phyloP scores from a whole-genome alignment of 768 basidiomycete species.

The Mycena alexandri region DNA sequence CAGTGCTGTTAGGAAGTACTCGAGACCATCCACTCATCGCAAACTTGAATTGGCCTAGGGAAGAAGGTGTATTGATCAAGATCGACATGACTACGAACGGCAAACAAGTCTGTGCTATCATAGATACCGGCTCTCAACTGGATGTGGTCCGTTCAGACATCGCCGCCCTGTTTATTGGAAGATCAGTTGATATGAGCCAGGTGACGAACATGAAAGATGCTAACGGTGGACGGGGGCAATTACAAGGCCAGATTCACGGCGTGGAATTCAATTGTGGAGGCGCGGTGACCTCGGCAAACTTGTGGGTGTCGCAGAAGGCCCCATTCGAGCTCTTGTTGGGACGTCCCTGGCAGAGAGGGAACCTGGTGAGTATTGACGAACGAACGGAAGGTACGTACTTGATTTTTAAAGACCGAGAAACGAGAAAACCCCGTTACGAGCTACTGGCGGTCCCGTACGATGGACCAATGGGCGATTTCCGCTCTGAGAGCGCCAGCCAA shows the following conservation, averaged over 20 bases:
- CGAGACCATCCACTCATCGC: neutral
- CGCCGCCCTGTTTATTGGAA: conserved; percentile 16
- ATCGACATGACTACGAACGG: conserved; percentile 31
- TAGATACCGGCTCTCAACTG: conserved; percentile 47
- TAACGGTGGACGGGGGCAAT: conserved; percentile 42
- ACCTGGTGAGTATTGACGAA: conserved; percentile 40
- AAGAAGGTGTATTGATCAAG: conserved; percentile 26
- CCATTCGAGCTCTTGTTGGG: conserved; percentile 39
- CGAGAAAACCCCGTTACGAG: conserved; percentile 15
- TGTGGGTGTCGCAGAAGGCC: conserved; percentile 40
- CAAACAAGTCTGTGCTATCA: conserved; percentile 37
- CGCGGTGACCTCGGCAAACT: conserved; percentile 37
- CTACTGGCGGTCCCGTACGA: conserved; percentile 9
- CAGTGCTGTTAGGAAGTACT: neutral
- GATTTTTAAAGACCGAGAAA: conserved; percentile 23
- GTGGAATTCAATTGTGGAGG: conserved; percentile 41
- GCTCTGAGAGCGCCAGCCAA: too few species aligned
- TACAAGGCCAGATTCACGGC: conserved; percentile 40
- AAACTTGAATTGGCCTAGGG: neutral
- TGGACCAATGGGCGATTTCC: too few species aligned
- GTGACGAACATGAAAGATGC: conserved; percentile 42
- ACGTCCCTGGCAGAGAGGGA: conserved; percentile 39
- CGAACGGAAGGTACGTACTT: conserved; percentile 32
- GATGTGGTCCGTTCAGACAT: conserved; percentile 38
- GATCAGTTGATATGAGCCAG: conserved; percentile 35